A percentile compares a stretch with the other conserved stretches of the same genome.
These are phyloP conservation scores for Casuarina cunninghamiana DNA, from an alignment of 306 rosid species.

Conservation along the genomic window DNA sequence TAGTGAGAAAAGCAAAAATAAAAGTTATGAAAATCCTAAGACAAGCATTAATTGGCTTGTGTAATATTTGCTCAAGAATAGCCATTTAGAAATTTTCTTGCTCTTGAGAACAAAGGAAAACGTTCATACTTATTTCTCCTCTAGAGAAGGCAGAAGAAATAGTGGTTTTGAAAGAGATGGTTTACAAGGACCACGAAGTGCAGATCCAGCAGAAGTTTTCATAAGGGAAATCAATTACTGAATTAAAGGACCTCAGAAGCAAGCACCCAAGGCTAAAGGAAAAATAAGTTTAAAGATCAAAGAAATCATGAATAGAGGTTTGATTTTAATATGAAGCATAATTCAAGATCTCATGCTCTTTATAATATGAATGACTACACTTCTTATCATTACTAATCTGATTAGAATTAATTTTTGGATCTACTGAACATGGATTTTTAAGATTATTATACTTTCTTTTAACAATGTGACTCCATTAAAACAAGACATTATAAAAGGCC, in stretches of 20 bases:
- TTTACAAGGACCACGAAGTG: not conserved
- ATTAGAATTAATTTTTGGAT: no score
- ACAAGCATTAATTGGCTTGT: not conserved
- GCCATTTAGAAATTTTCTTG: no score
- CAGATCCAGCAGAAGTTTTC: not conserved
- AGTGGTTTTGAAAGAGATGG: not conserved
- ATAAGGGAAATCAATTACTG: not conserved
- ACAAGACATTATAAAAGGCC: not conserved
- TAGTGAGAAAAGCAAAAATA: not conserved
- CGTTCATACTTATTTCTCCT: not conserved
- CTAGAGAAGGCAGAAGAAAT: not conserved
- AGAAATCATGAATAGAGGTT: not conserved
- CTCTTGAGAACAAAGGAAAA: not conserved
- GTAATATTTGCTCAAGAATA: not conserved
- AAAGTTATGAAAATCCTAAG: not conserved
- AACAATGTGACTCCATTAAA: not conserved
- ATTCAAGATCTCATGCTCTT: not conserved
- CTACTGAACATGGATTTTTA: not conserved
- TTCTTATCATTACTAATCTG: no score
- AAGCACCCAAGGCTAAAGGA: not conserved
- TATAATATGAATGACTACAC: no score
- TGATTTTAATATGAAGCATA: not conserved
- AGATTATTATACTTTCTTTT: not conserved
- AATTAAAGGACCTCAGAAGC: not conserved
- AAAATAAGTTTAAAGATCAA: not conserved